Percentiles rank a stretch among this genome's conserved stretches.
Conservation (phyloP, 768 basidiomycete species). For the Hirschioporus abietinus region DNA sequence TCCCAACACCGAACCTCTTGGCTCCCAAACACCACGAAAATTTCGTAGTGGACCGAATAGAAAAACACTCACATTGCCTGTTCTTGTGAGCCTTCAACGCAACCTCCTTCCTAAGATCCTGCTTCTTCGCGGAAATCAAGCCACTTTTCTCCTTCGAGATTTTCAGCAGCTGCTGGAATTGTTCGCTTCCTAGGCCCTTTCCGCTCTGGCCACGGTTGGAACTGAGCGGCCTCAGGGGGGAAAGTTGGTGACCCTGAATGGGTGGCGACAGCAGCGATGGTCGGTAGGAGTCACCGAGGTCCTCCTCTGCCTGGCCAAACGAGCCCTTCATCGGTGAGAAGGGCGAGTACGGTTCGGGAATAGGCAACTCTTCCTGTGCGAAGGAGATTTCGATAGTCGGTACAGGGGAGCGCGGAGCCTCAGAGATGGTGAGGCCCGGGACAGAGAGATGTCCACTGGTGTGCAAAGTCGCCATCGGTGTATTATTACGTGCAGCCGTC, state of each 20-base stretch:
- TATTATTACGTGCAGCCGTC: neutral
- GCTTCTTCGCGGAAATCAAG: constrained; percentile 38
- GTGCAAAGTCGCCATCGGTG: neutral
- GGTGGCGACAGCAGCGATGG: constrained; percentile 55
- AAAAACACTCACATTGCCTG: constrained; percentile 57
- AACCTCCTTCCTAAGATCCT: constrained; percentile 69
- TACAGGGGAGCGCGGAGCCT: constrained; percentile 35
- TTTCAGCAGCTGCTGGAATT: constrained; percentile 60
- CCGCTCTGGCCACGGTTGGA: constrained; percentile 44
- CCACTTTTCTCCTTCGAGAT: constrained; percentile 54
- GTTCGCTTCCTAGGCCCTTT: constrained; percentile 56
- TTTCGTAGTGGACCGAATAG: constrained; percentile 7
- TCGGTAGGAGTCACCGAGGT: constrained; percentile 43
- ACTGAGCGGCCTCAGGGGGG: constrained; percentile 31
- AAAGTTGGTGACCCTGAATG: constrained; percentile 28
- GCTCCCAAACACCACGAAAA: neutral
- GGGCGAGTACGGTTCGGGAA: constrained; percentile 57
- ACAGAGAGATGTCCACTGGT: neutral
- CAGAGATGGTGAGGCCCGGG: neutral
- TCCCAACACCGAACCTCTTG: neutral
- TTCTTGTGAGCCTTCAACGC: constrained; percentile 66
- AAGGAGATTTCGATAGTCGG: constrained; percentile 69
- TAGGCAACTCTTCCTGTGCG: constrained; percentile 50
- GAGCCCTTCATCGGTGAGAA: constrained; percentile 32
- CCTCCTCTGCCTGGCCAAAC: constrained; percentile 28